Evolutionary conservation across 345 rosid genomes (phyloP).

Genomic region (Populus deltoides): DNA sequence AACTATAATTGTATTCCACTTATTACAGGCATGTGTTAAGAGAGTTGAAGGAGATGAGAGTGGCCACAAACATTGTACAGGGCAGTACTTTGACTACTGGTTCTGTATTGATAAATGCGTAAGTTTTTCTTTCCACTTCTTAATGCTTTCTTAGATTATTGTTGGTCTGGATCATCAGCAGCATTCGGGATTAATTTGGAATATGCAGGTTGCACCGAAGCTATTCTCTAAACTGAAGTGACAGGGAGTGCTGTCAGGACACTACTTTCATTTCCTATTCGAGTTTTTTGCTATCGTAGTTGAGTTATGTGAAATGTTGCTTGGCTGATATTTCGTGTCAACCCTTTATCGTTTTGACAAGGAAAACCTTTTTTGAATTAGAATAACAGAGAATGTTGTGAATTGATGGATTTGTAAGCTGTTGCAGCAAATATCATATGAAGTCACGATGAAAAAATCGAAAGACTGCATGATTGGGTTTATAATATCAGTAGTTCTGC

Average conservation of each 20-base stretch:
- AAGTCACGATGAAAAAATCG: not conserved
- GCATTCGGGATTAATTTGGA: not conserved
- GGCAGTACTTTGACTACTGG: constrained; percentile 25
- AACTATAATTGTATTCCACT: not conserved
- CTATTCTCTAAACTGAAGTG: constrained; percentile 32
- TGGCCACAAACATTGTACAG: constrained; percentile 77
- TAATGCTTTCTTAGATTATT: not conserved
- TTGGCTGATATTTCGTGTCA: not conserved
- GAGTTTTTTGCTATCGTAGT: not conserved
- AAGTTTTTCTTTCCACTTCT: not conserved
- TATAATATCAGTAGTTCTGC: not conserved
- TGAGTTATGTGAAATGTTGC: not conserved
- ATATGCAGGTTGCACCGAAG: constrained; percentile 40
- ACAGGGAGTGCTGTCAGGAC: not conserved
- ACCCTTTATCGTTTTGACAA: not conserved
- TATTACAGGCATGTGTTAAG: constrained; percentile 71
- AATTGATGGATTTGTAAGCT: not conserved
- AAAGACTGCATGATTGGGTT: not conserved
- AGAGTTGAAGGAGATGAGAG: constrained; percentile 78
- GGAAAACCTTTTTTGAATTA: not conserved
- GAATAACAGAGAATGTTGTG: not conserved
- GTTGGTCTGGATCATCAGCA: not conserved
- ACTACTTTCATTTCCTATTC: not conserved
- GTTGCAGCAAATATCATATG: no score
- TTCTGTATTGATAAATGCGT: constrained; percentile 23